Base-by-base conservation (phyloP, 1,139 yeast genomes). In the Geotrichum macrosporum region DNA sequence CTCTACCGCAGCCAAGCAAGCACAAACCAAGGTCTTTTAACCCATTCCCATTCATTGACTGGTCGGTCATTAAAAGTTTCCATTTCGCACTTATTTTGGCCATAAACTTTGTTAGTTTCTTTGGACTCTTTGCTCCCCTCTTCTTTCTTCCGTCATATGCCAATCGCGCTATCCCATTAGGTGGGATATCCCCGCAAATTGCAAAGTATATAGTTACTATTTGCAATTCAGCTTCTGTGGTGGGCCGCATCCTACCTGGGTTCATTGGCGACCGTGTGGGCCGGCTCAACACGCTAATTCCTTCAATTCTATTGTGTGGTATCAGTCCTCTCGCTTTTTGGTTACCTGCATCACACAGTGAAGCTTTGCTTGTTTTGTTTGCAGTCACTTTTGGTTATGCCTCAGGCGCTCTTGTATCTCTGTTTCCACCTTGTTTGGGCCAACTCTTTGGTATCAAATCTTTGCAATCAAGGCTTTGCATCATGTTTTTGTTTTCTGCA, bases 191-290 rank as follows among this genome's bases (percentile, higher is more conserved):
- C 44, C 54, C 51, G 32, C 52, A 44, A 40, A 51, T 56, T 35
- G 49, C 53, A 26, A 45, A 48, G 35, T 60, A 62, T 53, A 53
- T 59, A 42, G 71, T 77, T 12, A 69, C 82, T 2, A 69, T 77
- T 24, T 68, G 75, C 24, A 73, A 78, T 44, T 78, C 76, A 3
- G 65, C 68, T 57, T 67, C 76, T 5, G 65, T 73, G 31, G 50
- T 76, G 9, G 83, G 82, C 3, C 64, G 84, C 34, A 66, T 80
- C 1, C 16, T 72, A 0, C 74, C 78, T 2, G 78, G 79, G 1
- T 57, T 64, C 32, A 6, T 72, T 12, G 74, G 76, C 2, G 81
- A 77, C 57, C 60, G 56, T 22, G 50, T 65, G 35, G 82, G 82
- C 0, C 61, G 78, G 3, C 55, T 74, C 31, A 76, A 77, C 41